Percentiles rank a stretch among this genome's conserved stretches.
These are phyloP conservation scores for Suillus sp. DNA, from an alignment of 768 basidiomycete genomes.

Conservation along the genomic window DNA sequence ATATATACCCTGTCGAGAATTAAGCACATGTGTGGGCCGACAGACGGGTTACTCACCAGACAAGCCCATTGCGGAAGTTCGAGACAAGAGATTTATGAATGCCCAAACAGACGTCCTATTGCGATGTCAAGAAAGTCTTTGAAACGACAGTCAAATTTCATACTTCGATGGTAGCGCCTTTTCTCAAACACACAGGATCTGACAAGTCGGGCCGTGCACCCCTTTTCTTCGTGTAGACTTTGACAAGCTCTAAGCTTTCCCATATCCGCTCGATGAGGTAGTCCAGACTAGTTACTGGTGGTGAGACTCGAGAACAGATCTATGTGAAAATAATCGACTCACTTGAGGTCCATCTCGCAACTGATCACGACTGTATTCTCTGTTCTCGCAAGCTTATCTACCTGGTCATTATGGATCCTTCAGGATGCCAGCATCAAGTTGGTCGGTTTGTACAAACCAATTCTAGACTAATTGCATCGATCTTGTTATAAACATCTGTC, in stretches of 20 bases:
- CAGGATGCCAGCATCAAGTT: neutral
- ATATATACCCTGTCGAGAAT: slow-evolving; percentile 9
- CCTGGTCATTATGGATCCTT: slow-evolving; percentile 24
- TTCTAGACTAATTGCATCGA: slow-evolving; percentile 85
- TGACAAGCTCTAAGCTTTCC: slow-evolving; percentile 79
- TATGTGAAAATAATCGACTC: slow-evolving; percentile 21
- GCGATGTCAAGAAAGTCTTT: neutral
- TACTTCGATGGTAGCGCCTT: slow-evolving; percentile 92
- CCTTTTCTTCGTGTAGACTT: slow-evolving; percentile 96
- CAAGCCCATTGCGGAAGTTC: slow-evolving; percentile 93
- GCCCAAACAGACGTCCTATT: slow-evolving; percentile 84
- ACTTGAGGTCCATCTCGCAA: slow-evolving; percentile 95
- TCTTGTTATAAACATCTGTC: slow-evolving; percentile 94
- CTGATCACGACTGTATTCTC: slow-evolving; percentile 92
- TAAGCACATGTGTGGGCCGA: neutral
- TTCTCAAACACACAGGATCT: slow-evolving; percentile 89
- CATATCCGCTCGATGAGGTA: slow-evolving; percentile 78
- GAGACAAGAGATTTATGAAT: slow-evolving; percentile 87
- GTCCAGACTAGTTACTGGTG: slow-evolving; percentile 49
- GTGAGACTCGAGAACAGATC: slow-evolving; percentile 15
- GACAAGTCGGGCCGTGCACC: slow-evolving; percentile 90
- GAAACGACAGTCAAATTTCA: slow-evolving; percentile 7
- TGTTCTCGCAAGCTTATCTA: slow-evolving; percentile 81
- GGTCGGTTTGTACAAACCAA: slow-evolving; percentile 34
- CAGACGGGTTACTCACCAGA: slow-evolving; percentile 63